Percentiles rank a stretch among this genome's conserved stretches.
These are phyloP conservation scores for Colletotrichum scovillei DNA, from an alignment of 2,329 filamentous ascomycete genomes.

Conservation along the genomic window DNA sequence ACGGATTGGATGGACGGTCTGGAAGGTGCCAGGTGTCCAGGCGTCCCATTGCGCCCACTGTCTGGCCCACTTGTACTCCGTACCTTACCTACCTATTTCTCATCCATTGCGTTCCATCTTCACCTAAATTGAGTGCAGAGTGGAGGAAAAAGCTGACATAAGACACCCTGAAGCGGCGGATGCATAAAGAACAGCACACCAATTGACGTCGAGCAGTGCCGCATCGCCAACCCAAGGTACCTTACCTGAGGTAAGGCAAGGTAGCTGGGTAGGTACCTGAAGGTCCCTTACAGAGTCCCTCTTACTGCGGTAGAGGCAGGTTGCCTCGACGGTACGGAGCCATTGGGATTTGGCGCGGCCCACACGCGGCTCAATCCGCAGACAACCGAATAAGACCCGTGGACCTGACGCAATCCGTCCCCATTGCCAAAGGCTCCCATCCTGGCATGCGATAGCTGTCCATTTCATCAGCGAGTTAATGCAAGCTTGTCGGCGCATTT, in stretches of 20 bases:
- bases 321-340: neutral
- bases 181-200: neutral
- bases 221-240: neutral
- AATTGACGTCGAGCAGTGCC: neutral
- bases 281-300: too few relatives aligned
- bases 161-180: neutral
- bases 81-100: neutral
- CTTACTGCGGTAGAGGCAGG: neutral
- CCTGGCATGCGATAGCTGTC: conserved; percentile 19
- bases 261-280: neutral
- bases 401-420: conserved; percentile 16
- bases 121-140: neutral
- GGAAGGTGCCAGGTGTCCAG: conserved; percentile 2
- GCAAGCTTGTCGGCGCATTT: conserved; percentile 7
- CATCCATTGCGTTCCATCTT: neutral
- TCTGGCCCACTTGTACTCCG: neutral
- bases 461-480: conserved; percentile 20
- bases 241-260: too few relatives aligned
- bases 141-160: neutral
- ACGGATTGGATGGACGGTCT: too few relatives aligned
- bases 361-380: conserved; percentile 28
- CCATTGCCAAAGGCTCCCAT: neutral
- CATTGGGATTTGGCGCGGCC: neutral
- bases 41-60: neutral
- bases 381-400: neutral